These are phyloP conservation scores for Trichophyton simii DNA, from an alignment of 2,329 filamentous ascomycete genomes.

Conservation along the genomic window DNA sequence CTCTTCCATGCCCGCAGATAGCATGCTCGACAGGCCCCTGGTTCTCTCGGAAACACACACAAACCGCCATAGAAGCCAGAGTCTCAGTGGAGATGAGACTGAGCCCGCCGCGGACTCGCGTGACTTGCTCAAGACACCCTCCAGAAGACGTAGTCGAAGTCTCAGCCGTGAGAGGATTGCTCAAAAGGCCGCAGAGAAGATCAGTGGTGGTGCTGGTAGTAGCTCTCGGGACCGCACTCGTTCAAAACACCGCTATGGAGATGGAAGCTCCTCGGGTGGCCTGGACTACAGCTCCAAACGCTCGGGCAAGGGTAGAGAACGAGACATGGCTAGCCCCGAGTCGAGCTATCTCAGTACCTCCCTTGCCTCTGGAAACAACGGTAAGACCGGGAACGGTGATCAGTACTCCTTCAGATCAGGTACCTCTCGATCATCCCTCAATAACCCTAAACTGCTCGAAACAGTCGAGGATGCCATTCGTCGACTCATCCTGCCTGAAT, in stretches of 20 bases:
- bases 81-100: constrained; percentile 46
- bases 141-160: constrained; percentile 44
- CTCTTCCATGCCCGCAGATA: constrained; percentile 66
- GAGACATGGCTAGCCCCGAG: constrained; percentile 45
- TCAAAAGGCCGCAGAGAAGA: constrained; percentile 57
- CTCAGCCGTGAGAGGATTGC: constrained; percentile 52
- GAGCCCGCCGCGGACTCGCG: constrained; percentile 9
- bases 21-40: constrained; percentile 48
- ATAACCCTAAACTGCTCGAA: constrained; percentile 80
- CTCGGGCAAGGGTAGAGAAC: constrained; percentile 40
- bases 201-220: constrained; percentile 24
- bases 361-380: constrained; percentile 37
- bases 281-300: constrained; percentile 27
- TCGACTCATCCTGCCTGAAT: constrained; percentile 75
- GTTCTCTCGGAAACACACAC: constrained; percentile 31
- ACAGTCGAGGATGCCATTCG: constrained; percentile 90
- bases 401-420: constrained; percentile 48
- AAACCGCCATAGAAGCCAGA: constrained; percentile 42
- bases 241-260: constrained; percentile 30
- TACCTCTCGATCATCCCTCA: constrained; percentile 60
- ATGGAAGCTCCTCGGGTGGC: constrained; percentile 28
- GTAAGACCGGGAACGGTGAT: constrained; percentile 32
- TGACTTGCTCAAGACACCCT: constrained; percentile 43
- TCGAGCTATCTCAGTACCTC: constrained; percentile 50
- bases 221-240: constrained; percentile 28